Conservation (phyloP, 352 stramenopile genomes). For the Phytopythium oedochilum region DNA sequence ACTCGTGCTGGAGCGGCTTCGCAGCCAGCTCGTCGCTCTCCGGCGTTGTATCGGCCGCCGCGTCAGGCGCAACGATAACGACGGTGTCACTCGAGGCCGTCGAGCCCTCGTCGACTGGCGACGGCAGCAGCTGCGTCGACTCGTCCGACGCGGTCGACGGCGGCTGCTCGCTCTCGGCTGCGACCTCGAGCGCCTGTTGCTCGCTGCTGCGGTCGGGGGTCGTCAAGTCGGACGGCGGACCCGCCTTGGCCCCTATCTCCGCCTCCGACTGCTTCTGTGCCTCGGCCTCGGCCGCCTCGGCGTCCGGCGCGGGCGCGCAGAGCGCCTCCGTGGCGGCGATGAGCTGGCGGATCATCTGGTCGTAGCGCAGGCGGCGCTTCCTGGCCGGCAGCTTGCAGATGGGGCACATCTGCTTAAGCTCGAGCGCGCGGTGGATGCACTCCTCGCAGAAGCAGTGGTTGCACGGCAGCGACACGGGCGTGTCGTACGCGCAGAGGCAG, state of each 20-base stretch:
- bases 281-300: not conserved
- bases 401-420: constrained; percentile 72
- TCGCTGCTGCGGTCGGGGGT: not conserved
- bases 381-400: constrained; percentile 83
- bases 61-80: not conserved
- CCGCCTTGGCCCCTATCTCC: not conserved
- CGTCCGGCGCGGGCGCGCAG: constrained; percentile 15
- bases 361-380: constrained; percentile 70
- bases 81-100: not conserved
- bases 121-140: not conserved
- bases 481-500: constrained; percentile 70
- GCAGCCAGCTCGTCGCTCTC: not conserved
- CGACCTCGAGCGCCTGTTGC: not conserved
- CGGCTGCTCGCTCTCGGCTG: not conserved
- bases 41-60: not conserved
- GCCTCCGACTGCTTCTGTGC: not conserved
- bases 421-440: constrained; percentile 79
- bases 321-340: constrained; percentile 52
- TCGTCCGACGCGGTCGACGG: not conserved
- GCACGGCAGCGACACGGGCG: constrained; percentile 71
- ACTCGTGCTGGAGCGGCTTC: not conserved
- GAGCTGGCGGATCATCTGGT: constrained; percentile 74
- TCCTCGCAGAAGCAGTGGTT: constrained; percentile 88
- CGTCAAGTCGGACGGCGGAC: too few species aligned
- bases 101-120: not conserved